Evolutionary conservation across 2,329 filamentous ascomycete species (phyloP).

Genomic region (Aaosphaeria pasadenensis): DNA sequence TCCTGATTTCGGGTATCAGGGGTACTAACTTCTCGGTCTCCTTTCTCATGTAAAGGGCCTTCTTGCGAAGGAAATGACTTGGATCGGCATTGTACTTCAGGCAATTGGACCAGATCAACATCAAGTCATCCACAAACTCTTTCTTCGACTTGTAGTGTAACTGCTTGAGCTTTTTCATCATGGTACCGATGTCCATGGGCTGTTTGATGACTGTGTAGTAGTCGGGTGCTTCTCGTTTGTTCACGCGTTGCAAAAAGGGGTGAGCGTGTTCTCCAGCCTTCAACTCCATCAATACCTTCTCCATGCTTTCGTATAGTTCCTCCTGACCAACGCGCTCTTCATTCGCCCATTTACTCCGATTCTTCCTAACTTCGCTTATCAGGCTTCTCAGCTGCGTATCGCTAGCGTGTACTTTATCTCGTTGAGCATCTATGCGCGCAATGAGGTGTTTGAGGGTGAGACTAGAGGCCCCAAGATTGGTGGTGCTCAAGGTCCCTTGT

Average conservation of each 20-base stretch:
- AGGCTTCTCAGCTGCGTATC: slow-evolving; percentile 88
- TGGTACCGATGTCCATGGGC: slow-evolving; percentile 94
- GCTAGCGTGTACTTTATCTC: slow-evolving; percentile 83
- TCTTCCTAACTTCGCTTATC: slow-evolving; percentile 97
- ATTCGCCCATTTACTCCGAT: slow-evolving; percentile 97
- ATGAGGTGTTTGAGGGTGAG: slow-evolving; percentile 96
- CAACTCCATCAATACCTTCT: slow-evolving; percentile 94
- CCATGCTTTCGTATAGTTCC: slow-evolving; percentile 92
- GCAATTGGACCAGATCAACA: slow-evolving; percentile 96
- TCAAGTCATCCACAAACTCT: slow-evolving; percentile 90
- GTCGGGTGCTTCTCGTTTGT: slow-evolving; percentile 94
- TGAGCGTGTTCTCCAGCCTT: slow-evolving; percentile 97
- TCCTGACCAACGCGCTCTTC: slow-evolving; percentile 97
- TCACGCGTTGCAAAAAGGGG: slow-evolving; percentile 91
- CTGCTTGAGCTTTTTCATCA: slow-evolving; percentile 94
- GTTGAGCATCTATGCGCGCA: slow-evolving; percentile 88
- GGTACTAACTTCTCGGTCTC: slow-evolving; percentile 96
- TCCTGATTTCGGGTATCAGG: slow-evolving; percentile 86
- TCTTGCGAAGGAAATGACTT: slow-evolving; percentile 81
- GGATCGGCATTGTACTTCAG: slow-evolving; percentile 92
- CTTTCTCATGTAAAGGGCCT: slow-evolving; percentile 94
- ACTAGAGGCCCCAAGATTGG: slow-evolving; percentile 93
- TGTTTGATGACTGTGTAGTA: slow-evolving; percentile 94
- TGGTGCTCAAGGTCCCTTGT: slow-evolving; percentile 86
- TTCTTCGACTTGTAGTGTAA: slow-evolving; percentile 65